Percentiles rank a stretch among this genome's conserved stretches.
phyloP scores from a whole-genome alignment of 108 stramenopile species.

The Nitzschia putrida region DNA sequence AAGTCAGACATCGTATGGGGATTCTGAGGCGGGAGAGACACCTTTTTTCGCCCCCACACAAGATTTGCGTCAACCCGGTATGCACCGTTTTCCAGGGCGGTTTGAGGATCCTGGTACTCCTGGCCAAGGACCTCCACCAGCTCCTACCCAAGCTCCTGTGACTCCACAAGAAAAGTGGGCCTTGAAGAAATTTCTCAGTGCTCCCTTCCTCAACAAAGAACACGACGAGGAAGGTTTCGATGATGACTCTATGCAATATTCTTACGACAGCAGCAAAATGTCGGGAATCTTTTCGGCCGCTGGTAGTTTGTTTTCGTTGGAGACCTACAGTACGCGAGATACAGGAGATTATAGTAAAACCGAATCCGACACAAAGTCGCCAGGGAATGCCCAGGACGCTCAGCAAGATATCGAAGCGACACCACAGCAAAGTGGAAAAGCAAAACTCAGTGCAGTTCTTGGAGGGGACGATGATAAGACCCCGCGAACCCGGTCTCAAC shows the following conservation, averaged over 20 bases:
- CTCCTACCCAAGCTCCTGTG: conserved; percentile 1
- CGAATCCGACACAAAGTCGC: neutral
- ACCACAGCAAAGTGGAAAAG: conserved; percentile 15
- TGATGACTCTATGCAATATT: conserved; percentile 24
- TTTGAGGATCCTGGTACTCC: neutral
- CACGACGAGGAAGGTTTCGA: conserved; percentile 6
- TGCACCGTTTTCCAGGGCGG: neutral
- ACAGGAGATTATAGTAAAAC: neutral
- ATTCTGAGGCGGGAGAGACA: conserved; percentile 10
- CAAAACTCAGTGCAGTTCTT: neutral
- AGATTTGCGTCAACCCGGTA: conserved; percentile 20
- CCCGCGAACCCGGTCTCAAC: conserved; percentile 10
- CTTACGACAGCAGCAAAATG: conserved; percentile 21
- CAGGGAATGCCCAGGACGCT: neutral
- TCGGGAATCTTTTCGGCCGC: conserved; percentile 21
- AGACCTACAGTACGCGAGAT: conserved; percentile 15
- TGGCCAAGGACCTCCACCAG: neutral
- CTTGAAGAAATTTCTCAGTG: conserved; percentile 21
- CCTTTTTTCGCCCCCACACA: conserved; percentile 24
- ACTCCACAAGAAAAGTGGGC: conserved; percentile 30
- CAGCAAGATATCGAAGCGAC: conserved; percentile 13
- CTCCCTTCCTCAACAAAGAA: conserved; percentile 16
- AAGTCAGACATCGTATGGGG: conserved; percentile 6
- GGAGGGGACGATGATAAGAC: conserved; percentile 14
- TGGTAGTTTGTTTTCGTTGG: conserved; percentile 19